Conservation (phyloP, 768 basidiomycete genomes). For the Punctularia strigosozonata region DNA sequence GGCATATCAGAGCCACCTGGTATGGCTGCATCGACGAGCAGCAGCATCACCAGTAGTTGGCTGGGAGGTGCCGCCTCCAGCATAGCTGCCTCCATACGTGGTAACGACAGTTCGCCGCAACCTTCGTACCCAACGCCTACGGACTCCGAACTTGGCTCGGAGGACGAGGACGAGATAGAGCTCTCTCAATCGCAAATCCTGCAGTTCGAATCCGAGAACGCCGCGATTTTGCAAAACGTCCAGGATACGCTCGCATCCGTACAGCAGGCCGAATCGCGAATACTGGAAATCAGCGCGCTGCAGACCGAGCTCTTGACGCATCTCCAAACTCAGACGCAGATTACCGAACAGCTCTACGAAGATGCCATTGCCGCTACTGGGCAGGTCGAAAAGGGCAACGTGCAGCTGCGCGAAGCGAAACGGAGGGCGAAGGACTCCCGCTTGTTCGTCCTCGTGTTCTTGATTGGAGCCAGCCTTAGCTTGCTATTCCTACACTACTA, state of each 20-base stretch:
- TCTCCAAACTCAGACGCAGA: constrained; percentile 79
- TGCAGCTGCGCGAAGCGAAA: constrained; percentile 81
- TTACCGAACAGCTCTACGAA: constrained; percentile 89
- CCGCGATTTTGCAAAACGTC: constrained; percentile 69
- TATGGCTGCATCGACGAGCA: constrained; percentile 13
- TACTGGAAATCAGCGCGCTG: constrained; percentile 87
- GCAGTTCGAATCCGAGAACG: constrained; percentile 90
- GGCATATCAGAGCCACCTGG: constrained; percentile 7
- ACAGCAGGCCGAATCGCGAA: constrained; percentile 80
- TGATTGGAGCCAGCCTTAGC: constrained; percentile 85
- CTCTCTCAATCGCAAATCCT: constrained; percentile 81
- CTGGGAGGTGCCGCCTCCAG: constrained; percentile 36
- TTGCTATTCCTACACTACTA: constrained; percentile 92
- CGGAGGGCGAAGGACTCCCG: constrained; percentile 79
- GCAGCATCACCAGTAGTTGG: constrained; percentile 43
- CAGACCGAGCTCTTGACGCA: constrained; percentile 89
- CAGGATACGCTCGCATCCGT: constrained; percentile 84
- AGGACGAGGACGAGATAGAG: constrained; percentile 49
- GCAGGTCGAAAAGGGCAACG: constrained; percentile 82
- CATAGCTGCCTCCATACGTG: constrained; percentile 51
- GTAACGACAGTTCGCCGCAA: constrained; percentile 12
- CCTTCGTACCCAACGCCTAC: constrained; percentile 15
- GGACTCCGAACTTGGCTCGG: constrained; percentile 38
- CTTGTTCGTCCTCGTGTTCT: constrained; percentile 83
- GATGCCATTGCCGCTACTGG: constrained; percentile 84